These are phyloP conservation scores for Rhododendron williamsianum DNA, from an alignment of 148 eudicot genomes.

Conservation along the genomic window DNA sequence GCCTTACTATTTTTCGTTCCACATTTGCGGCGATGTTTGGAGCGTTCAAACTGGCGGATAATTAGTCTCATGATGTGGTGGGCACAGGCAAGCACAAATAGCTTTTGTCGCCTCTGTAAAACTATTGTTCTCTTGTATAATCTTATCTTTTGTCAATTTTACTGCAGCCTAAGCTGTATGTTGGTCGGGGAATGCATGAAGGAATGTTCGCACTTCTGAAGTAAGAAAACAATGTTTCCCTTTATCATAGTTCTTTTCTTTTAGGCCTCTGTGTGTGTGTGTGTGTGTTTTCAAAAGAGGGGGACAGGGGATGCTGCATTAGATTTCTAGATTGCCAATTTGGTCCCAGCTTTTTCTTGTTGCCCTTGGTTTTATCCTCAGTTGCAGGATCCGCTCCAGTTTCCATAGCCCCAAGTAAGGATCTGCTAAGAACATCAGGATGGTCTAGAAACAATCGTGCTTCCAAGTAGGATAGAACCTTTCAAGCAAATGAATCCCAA, in stretches of 20 bases:
- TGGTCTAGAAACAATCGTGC: not conserved
- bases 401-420: not conserved
- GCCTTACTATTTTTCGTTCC: conserved; percentile 74
- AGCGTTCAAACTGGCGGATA: conserved; percentile 77
- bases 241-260: not conserved
- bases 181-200: conserved; percentile 99
- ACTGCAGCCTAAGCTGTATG: conserved; percentile 86
- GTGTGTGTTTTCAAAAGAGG: not conserved
- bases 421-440: not conserved
- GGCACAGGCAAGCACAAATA: conserved; percentile 78
- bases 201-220: conserved; percentile 81
- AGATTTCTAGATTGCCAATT: not conserved
- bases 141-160: conserved; percentile 5
- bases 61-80: conserved; percentile 77
- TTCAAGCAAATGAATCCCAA: not conserved
- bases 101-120: not conserved
- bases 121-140: not conserved
- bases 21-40: conserved; percentile 59
- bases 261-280: not conserved
- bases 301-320: not conserved
- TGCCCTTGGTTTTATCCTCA: not conserved
- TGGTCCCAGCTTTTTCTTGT: not conserved
- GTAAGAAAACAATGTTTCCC: conserved; percentile 44
- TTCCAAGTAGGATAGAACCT: not conserved
- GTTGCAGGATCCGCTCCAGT: not conserved